Base-by-base conservation (phyloP, 2,329 filamentous ascomycete species). In the Talaromyces funiculosus region DNA sequence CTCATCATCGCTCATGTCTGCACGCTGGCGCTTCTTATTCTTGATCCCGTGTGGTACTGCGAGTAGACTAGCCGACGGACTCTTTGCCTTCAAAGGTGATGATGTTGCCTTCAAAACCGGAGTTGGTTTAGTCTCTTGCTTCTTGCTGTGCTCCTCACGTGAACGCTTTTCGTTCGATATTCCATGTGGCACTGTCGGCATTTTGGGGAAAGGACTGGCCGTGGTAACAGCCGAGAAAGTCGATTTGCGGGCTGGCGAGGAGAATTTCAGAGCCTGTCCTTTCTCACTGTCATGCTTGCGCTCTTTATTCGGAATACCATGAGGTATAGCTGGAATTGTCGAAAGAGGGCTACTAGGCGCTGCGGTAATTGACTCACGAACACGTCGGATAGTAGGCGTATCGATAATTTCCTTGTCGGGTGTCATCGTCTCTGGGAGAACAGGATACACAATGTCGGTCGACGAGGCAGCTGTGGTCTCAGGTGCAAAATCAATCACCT, bases 321-420 rank as follows among this genome's bases (percentile, higher is more conserved):
- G 75, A 4, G 73, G 66, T 45, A 78, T 71, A n/a, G 70, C 68
- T 3, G 73, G 67, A 37, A 73, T 61, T 22, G 69, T 71, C 8
- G 70, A 67, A 58, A 74, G 67, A 7, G 61, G 60, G 37, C 42
- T 59, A 53, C 61, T 54, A 26, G 47, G 58, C 10, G 64, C 58
- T 12, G 64, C 58, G 14, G 60, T 61, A 16, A 67, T 70, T 3
- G 75, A 75, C 1, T 69, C 68, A 37, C 74, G 71, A 40, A 79
- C 74, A 16, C 72, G 71, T 31, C 78, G 76, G 61, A 80, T 75
- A 5, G 74, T 74, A 10, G 76, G 70, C 1, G 72, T 68, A 40
- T 60, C 54, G 29, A 63, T 59, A 4, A 64, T 61, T 57, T 64
- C 67, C 24, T 69, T 67, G 16, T 74, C 73, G 0, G 75, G 73